Base-by-base conservation (phyloP, 208 protist species). In the Wallacemonas collosoma region DNA sequence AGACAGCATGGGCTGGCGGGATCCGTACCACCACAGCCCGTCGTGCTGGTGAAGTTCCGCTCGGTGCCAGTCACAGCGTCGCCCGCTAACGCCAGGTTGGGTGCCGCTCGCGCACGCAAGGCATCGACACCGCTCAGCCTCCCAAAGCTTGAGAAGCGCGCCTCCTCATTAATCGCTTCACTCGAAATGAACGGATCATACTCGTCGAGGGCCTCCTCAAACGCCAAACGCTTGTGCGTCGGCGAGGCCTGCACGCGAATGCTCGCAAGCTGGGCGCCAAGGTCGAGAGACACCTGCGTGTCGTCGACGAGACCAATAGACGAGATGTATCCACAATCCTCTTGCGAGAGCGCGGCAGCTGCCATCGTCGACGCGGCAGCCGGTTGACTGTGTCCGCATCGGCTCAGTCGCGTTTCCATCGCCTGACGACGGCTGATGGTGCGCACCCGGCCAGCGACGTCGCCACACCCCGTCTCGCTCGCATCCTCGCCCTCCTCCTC, bases 171-270 rank as follows among this genome's bases (percentile, higher is more conserved):
- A 7, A 9, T 11, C 36, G 63, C 8, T 0, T 50, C 35, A 1
- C 38, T n/a, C 6, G 14, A 38, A 7, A 38, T 62, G 8, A 62
- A 38, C 8, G 56, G 58, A 35, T 40, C 57, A 17, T 58, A 50
- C 4, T 86, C 82, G 8, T 87, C 80, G 38, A 82, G 71, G 2
- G 79, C 75, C 8, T 82, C 79, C 15, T 84, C 77, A 78, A 90
- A 94, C 17, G 83, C 72, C 5, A 94, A 77, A 26, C 78, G 71
- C 69, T 94, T 94, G 53, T 83, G 86, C 7, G 86, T 92, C 4
- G 89, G 86, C 2, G 86, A 91, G n/a, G 77, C 53, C 48, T 85
- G 75, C 39, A 89, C 58, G 6, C 56, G 47, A 15, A 72, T 45
- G 41, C 60, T 35, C 41, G 60, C 36, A 8, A 65, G 60, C 43